Percentiles rank a stretch among this genome's conserved stretches.
phyloP scores from a whole-genome alignment of 208 protist species.

The Porcisia hertigi region DNA sequence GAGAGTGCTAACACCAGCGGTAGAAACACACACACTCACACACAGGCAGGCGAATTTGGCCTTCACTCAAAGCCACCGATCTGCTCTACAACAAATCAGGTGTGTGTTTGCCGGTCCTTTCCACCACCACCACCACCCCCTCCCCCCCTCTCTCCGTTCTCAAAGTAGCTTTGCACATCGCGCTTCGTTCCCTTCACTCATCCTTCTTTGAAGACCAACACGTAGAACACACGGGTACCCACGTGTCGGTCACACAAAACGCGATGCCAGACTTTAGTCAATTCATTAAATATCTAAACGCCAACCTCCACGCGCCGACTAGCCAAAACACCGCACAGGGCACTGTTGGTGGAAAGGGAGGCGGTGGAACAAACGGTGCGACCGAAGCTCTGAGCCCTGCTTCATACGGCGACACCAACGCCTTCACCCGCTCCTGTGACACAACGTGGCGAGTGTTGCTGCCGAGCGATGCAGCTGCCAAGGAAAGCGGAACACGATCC shows the following conservation, averaged over 20 bases:
- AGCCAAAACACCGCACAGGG: conserved; percentile 19
- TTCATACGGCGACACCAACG: conserved; percentile 27
- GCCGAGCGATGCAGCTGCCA: conserved; percentile 51
- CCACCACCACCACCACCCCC: neutral
- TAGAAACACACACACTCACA: neutral
- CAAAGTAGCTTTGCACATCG: neutral
- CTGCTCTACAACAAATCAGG: neutral
- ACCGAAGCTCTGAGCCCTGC: conserved; percentile 2
- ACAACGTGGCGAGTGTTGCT: conserved; percentile 69
- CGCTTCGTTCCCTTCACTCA: neutral
- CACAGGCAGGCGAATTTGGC: neutral
- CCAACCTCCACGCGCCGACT: conserved; percentile 51
- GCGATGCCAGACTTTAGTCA: conserved; percentile 73
- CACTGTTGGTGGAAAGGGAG: conserved; percentile 15
- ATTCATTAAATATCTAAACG: conserved; percentile 85
- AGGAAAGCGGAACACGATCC: conserved; percentile 32
- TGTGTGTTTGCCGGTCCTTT: neutral
- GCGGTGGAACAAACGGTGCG: conserved; percentile 5
- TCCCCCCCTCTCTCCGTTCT: neutral
- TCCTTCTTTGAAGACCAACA: neutral
- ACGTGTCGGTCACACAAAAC: neutral
- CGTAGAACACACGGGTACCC: neutral
- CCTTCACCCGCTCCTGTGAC: conserved; percentile 57
- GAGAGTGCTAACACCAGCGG: neutral
- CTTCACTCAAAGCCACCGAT: neutral